A percentile compares a stretch with the other conserved stretches of the same genome.
Evolutionary conservation across 768 basidiomycete species (phyloP).

Genomic region (Mycena indigotica): DNA sequence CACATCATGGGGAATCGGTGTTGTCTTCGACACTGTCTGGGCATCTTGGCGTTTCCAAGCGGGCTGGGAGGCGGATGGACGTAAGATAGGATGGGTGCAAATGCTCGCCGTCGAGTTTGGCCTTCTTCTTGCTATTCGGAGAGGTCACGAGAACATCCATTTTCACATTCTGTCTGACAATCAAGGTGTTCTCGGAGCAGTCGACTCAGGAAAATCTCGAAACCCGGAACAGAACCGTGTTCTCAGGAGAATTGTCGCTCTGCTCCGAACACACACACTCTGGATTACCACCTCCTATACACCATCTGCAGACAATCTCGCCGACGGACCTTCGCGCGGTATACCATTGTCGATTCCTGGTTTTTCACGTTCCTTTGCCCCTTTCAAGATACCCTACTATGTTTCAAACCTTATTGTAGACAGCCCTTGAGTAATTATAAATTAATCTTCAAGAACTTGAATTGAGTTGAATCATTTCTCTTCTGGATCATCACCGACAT

Average conservation of each 20-base stretch:
- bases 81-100: slow-evolving; percentile 43
- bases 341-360: not conserved
- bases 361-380: not conserved
- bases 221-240: slow-evolving; percentile 32
- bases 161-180: slow-evolving; percentile 32
- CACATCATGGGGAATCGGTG: too few relatives aligned
- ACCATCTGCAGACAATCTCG: slow-evolving; percentile 22
- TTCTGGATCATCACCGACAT: too few relatives aligned
- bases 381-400: not conserved
- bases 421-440: not conserved
- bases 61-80: slow-evolving; percentile 28
- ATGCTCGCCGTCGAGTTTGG: slow-evolving; percentile 43
- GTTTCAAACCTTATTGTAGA: not conserved
- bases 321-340: slow-evolving; percentile 22
- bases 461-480: too few relatives aligned
- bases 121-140: slow-evolving; percentile 27
- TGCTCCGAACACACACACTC: slow-evolving; percentile 24
- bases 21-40: too few relatives aligned
- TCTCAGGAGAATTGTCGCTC: slow-evolving; percentile 25
- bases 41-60: slow-evolving; percentile 34
- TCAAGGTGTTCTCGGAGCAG: slow-evolving; percentile 30
- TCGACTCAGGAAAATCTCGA: slow-evolving; percentile 28
- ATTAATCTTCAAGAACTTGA: too few relatives aligned
- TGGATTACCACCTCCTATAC: slow-evolving; percentile 31
- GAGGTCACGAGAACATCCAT: slow-evolving; percentile 25